These are phyloP conservation scores for Hymenoscyphus repandus DNA, from an alignment of 2,329 filamentous ascomycete species.

Conservation along the genomic window DNA sequence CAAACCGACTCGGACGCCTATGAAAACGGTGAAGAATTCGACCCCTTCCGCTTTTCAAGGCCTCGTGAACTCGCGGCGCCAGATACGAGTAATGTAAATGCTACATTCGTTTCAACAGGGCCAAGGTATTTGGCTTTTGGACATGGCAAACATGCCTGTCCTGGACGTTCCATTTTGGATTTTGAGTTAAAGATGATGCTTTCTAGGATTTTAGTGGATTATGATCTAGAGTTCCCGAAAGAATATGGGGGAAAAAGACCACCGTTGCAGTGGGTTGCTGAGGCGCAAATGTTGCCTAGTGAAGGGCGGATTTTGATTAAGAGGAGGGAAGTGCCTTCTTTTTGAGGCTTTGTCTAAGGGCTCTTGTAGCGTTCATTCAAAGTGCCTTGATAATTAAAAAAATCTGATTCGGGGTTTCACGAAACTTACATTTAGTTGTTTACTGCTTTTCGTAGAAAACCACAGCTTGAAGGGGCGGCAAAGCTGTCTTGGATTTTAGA, in stretches of 20 bases:
- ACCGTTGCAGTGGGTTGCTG: background rate
- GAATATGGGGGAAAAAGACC: background rate
- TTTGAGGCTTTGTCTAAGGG: too few relatives aligned
- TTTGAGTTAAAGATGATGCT: slow-evolving; percentile 22
- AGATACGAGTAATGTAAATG: background rate
- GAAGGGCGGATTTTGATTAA: background rate
- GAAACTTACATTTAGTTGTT: too few relatives aligned
- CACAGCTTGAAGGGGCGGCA: too few relatives aligned
- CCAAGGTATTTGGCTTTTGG: slow-evolving; percentile 20
- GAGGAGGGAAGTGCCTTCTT: background rate
- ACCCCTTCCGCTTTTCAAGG: slow-evolving; percentile 12
- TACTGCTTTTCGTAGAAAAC: too few relatives aligned
- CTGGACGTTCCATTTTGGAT: slow-evolving; percentile 26
- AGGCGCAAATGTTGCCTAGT: background rate
- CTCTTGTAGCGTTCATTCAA: too few relatives aligned
- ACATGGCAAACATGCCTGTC: slow-evolving; percentile 27
- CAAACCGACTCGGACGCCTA: slow-evolving; percentile 11
- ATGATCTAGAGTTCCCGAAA: background rate
- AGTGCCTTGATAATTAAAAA: too few relatives aligned
- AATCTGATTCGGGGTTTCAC: too few relatives aligned
- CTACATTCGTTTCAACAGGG: slow-evolving; percentile 18
- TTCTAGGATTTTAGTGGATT: background rate
- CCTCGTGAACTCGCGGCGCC: slow-evolving; percentile 3
- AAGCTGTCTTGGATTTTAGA: too few relatives aligned
- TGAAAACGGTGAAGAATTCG: slow-evolving; percentile 9